Evolutionary conservation across 352 stramenopile genomes (phyloP).

Genomic region (Albugo laibachii): DNA sequence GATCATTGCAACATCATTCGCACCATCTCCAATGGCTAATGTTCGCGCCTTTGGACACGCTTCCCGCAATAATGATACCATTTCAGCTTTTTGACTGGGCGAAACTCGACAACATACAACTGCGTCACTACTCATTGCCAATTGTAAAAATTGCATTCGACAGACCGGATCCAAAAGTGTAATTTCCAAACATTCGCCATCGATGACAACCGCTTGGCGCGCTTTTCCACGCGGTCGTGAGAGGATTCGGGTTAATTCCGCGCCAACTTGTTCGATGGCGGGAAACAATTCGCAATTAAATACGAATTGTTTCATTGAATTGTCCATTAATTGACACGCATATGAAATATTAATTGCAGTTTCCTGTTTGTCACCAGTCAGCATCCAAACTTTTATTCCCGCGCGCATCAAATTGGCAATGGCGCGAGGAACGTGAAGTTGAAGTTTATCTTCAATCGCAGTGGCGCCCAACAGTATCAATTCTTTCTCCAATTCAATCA

Average conservation of each 20-base stretch:
- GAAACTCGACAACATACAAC: conserved; percentile 70
- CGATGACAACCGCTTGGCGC: not conserved
- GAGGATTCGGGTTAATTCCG: conserved; percentile 9
- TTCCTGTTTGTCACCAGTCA: conserved; percentile 95
- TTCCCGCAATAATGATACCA: conserved; percentile 42
- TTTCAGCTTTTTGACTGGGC: conserved; percentile 64
- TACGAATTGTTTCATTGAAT: conserved; percentile 42
- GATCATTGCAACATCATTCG: conserved; percentile 99
- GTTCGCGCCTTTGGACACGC: conserved; percentile 51
- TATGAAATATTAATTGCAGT: conserved; percentile 96
- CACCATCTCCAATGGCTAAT: conserved; percentile 94
- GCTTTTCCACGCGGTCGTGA: not conserved
- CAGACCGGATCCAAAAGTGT: not conserved
- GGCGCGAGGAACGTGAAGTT: conserved; percentile 85
- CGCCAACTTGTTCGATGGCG: conserved; percentile 20
- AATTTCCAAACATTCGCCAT: conserved; percentile 1
- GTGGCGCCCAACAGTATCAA: conserved; percentile 82
- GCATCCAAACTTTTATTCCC: conserved; percentile 95
- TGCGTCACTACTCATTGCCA: conserved; percentile 10
- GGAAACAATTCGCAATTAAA: conserved; percentile 44
- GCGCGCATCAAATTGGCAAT: conserved; percentile 85
- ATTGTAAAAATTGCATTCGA: conserved; percentile 8
- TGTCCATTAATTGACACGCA: conserved; percentile 46
- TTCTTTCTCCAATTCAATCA: conserved; percentile 55
- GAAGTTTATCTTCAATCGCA: conserved; percentile 92